Percentiles rank a stretch among this genome's conserved stretches.
phyloP scores from a whole-genome alignment of 2,329 filamentous ascomycete genomes.

The Sclerotinia nivalis region DNA sequence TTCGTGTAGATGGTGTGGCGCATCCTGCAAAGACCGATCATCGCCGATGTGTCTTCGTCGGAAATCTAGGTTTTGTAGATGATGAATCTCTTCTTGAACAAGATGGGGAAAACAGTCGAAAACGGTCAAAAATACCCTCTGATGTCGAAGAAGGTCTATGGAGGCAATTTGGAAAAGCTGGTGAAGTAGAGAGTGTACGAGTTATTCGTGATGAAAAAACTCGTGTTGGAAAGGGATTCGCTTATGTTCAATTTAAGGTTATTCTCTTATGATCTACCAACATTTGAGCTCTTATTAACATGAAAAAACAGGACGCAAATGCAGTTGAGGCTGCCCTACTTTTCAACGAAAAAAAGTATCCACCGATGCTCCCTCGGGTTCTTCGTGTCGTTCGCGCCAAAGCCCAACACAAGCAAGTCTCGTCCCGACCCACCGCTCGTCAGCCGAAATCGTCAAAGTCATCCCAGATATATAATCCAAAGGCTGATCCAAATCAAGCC shows the following conservation, averaged over 20 bases:
- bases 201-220: conserved; percentile 88
- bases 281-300: conserved; percentile 23
- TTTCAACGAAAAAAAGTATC: conserved; percentile 87
- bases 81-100: conserved; percentile 74
- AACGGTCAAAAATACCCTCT: conserved; percentile 71
- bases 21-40: conserved; percentile 83
- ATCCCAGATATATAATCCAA: conserved; percentile 60
- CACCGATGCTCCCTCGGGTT: conserved; percentile 86
- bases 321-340: conserved; percentile 88
- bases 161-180: conserved; percentile 74
- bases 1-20: conserved; percentile 87
- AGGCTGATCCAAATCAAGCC: conserved; percentile 67
- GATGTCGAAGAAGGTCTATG: conserved; percentile 94
- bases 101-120: conserved; percentile 68
- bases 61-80: conserved; percentile 94
- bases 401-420: conserved; percentile 44
- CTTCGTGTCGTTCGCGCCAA: conserved; percentile 80
- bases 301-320: conserved; percentile 64
- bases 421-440: conserved; percentile 32
- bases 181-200: conserved; percentile 88
- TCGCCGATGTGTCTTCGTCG: conserved; percentile 90
- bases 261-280: conserved; percentile 27
- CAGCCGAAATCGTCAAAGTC: conserved; percentile 44
- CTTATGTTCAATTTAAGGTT: conserved; percentile 92
- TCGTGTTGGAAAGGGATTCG: conserved; percentile 92